Conservation (phyloP, 345 rosid species). For the Sonneratia alba region DNA sequence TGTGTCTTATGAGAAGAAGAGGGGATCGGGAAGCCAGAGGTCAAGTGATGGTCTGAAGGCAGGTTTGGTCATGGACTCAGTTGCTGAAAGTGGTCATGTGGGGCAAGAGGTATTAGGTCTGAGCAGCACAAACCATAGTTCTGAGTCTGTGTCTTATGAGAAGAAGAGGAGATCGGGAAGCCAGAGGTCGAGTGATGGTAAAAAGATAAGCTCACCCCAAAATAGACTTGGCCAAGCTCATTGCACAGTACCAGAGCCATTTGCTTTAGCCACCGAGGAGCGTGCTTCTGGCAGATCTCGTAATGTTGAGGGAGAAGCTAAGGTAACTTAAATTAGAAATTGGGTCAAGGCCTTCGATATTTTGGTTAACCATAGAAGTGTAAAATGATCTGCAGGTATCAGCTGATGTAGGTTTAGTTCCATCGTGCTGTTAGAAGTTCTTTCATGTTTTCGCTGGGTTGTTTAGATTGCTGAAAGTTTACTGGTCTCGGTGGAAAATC, state of each 20-base stretch:
- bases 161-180: constrained; percentile 20
- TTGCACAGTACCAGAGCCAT: constrained; percentile 33
- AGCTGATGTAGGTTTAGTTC: no score
- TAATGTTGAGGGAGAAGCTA: background rate
- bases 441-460: background rate
- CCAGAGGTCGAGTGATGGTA: constrained; percentile 19
- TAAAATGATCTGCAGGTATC: background rate
- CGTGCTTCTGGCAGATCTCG: constrained; percentile 16
- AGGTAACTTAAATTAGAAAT: background rate
- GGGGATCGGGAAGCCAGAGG: constrained; percentile 23
- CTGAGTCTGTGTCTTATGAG: constrained; percentile 8
- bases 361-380: background rate
- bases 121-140: constrained; percentile 14
- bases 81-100: constrained; percentile 19
- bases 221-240: constrained; percentile 7
- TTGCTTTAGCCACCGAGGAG: constrained; percentile 39
- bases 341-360: no score
- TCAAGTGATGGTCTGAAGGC: constrained; percentile 4
- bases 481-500: background rate
- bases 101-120: constrained; percentile 21
- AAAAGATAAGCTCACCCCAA: constrained; percentile 24
- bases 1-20: constrained; percentile 14
- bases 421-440: background rate
- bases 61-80: no score
- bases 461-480: background rate